Evolutionary conservation across 768 basidiomycete species (phyloP).

Genomic region (Nevesoporus exiguus): DNA sequence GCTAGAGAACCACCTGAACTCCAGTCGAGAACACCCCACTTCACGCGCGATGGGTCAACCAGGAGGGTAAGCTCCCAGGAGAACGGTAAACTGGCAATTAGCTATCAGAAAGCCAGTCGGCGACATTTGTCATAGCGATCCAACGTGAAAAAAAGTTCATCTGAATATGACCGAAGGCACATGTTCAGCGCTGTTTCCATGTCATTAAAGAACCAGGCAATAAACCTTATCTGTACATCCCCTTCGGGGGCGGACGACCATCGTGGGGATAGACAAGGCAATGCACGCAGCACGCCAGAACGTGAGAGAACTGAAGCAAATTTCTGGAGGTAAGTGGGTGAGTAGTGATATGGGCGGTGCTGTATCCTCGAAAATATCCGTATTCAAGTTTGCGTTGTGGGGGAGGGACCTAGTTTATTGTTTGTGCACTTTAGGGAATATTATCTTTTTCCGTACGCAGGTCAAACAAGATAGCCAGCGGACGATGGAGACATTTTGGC

Average conservation of each 20-base stretch:
- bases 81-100: conserved; percentile 11
- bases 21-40: neutral
- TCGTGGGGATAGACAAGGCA: conserved; percentile 15
- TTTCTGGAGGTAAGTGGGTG: neutral
- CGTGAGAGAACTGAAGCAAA: conserved; percentile 20
- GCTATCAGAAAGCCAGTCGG: neutral
- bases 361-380: conserved; percentile 2
- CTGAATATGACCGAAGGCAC: conserved; percentile 10
- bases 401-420: conserved; percentile 5
- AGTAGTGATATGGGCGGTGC: neutral
- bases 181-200: conserved; percentile 17
- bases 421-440: neutral
- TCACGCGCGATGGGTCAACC: conserved; percentile 2
- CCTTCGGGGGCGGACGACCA: conserved; percentile 9
- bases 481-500: conserved; percentile 3
- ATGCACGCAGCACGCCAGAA: conserved; percentile 10
- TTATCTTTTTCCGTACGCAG: no score
- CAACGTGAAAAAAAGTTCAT: conserved; percentile 6
- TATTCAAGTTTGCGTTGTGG: conserved; percentile 13
- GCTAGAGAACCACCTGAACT: neutral
- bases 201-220: conserved; percentile 14
- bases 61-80: conserved; percentile 1
- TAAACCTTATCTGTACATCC: conserved; percentile 20
- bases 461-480: conserved; percentile 1
- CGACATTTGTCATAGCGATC: conserved; percentile 6